phyloP scores from a whole-genome alignment of 2,329 filamentous ascomycete genomes.

The Dissoconium aciculare region DNA sequence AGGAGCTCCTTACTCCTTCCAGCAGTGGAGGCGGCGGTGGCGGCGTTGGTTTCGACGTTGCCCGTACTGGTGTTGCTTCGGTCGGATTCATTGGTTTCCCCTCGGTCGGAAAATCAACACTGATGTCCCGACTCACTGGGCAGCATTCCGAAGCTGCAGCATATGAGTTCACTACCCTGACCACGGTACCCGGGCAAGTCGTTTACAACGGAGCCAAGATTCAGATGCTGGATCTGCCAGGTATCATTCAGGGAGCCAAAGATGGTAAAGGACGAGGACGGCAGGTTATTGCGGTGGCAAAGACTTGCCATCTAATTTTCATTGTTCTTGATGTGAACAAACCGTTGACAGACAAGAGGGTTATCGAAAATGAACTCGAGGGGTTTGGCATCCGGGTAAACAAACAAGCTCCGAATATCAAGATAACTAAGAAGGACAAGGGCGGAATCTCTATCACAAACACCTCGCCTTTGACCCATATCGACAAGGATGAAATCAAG shows the following conservation, averaged over 20 bases:
- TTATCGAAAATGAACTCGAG: conserved; percentile 90
- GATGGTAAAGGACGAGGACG: conserved; percentile 94
- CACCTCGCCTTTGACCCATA: conserved; percentile 80
- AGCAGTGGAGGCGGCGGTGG: conserved; percentile 62
- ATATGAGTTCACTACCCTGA: conserved; percentile 97
- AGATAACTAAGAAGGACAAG: conserved; percentile 99
- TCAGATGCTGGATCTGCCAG: conserved; percentile 94
- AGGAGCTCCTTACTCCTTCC: conserved; percentile 77
- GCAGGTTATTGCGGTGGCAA: conserved; percentile 96
- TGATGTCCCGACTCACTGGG: conserved; percentile 88
- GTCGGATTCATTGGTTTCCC: conserved; percentile 97
- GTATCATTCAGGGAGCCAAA: conserved; percentile 97
- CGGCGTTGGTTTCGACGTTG: conserved; percentile 89
- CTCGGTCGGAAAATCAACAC: conserved; percentile 93
- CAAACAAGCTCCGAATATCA: conserved; percentile 91
- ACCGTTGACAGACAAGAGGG: conserved; percentile 85
- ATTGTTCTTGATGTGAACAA: conserved; percentile 98
- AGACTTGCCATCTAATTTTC: conserved; percentile 97
- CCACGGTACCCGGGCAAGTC: conserved; percentile 91
- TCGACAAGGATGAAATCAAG: conserved; percentile 91
- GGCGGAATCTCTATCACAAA: conserved; percentile 92
- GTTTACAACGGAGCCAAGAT: conserved; percentile 93
- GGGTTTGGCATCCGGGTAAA: conserved; percentile 97
- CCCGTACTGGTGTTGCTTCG: conserved; percentile 90
- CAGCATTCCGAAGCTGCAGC: conserved; percentile 95